A percentile compares a stretch with the other conserved stretches of the same genome.
Conservation (phyloP, 345 rosid species). For the Crucihimalaya himalaica region DNA sequence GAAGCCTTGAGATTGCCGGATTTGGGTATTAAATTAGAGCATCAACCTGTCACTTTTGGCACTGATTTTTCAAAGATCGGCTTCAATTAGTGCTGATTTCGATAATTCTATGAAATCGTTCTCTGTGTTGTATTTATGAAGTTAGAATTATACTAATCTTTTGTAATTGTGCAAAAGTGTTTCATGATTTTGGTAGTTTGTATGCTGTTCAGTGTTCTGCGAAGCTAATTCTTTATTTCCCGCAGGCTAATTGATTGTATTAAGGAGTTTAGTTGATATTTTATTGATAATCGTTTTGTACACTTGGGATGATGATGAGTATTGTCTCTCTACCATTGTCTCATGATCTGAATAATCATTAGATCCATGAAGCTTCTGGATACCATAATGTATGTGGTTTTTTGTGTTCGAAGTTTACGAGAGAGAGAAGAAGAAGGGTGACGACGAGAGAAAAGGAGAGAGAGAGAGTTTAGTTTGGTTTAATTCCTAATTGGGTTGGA, state of each 20-base stretch:
- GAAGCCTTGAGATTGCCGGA: too few relatives aligned
- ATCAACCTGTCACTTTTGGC: too few relatives aligned
- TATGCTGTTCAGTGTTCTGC: slow-evolving; percentile 12
- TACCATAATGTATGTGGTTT: slow-evolving; percentile 38
- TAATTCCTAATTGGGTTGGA: too few relatives aligned
- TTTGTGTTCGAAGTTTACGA: not conserved
- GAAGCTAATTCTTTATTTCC: slow-evolving; percentile 11
- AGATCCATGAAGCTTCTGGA: slow-evolving; percentile 42
- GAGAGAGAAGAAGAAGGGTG: too few relatives aligned
- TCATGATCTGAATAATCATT: slow-evolving; percentile 49
- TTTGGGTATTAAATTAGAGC: too few relatives aligned
- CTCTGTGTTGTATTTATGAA: not conserved
- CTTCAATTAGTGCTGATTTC: not conserved
- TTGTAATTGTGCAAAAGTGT: not conserved
- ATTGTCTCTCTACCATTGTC: slow-evolving; percentile 55
- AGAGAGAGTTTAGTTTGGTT: too few relatives aligned
- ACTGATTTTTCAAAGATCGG: not conserved
- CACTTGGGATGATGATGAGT: slow-evolving; percentile 49
- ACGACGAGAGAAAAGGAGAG: too few relatives aligned
- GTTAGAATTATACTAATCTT: slow-evolving; percentile 2
- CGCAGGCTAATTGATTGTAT: slow-evolving; percentile 29
- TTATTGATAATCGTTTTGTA: not conserved
- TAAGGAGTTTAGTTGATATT: slow-evolving; percentile 8
- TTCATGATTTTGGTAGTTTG: not conserved
- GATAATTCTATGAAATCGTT: not conserved